Base-by-base conservation (phyloP, 768 basidiomycete genomes). In the Hygrocybe punicea region DNA sequence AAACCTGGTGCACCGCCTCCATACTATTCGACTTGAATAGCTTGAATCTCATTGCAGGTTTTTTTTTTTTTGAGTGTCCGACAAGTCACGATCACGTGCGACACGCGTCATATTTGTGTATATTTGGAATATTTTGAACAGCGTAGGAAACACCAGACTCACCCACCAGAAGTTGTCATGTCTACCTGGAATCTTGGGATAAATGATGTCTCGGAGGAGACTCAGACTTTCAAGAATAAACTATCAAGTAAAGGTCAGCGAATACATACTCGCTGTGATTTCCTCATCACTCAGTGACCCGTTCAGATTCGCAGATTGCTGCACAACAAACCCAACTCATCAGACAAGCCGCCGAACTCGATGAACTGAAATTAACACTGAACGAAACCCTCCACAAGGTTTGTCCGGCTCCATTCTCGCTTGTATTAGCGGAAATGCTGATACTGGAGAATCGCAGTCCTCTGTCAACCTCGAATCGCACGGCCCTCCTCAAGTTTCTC, bases 381-480 rank as follows among this genome's bases (percentile, higher is more conserved):
- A 78, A 80, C 53, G 80, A 82, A 23, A 71, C 75, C 7, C 57
- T 78, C 37, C 75, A 79, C 64, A 80, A 80, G 69, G 82, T 80
- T 55, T 62, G 19, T 39, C 29, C 8, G 10, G 37, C 35, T 21
- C n/a, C 9, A 44, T 36, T n/a, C 60, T 49, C 21, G 37, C 19
- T n/a, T 13, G 19, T 14, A 11, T 21, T 13, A 36, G 8, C 23
- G 3, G n/a, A 4, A 42, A 42, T 16, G 10, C 16, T 42, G 11
- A 16, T 10, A 42, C 40, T 8, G 56, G 17, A 53, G 44, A 56
- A 53, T 44, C 10, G n/a, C 25, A 50, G 4, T 24, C n/a, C 19
- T 16, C 19, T 21, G 24, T 36, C 51, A 52, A 35, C 17, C 3
- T 34, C 13, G 21, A 49, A 16, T n/a, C 19, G 16, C 14, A 50